Conservation (phyloP, 805 yeast genomes). For the Lipomyces starkeyi region DNA sequence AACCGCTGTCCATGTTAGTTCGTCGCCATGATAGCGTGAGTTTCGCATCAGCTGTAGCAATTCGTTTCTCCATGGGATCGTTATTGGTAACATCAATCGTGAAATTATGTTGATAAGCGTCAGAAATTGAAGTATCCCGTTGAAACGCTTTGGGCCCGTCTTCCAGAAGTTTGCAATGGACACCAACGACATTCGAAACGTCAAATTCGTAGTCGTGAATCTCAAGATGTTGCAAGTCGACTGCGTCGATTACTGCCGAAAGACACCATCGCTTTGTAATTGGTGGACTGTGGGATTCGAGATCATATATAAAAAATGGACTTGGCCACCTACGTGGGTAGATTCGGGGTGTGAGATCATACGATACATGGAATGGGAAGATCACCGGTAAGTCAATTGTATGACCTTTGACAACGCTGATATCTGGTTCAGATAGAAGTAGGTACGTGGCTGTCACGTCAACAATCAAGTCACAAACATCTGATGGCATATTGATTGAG, state of each 20-base stretch:
- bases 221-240: conserved; percentile 38
- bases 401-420: conserved; percentile 24
- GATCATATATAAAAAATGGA: conserved; percentile 44
- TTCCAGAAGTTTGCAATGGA: conserved; percentile 24
- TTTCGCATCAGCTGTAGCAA: conserved; percentile 40
- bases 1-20: conserved; percentile 2
- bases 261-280: conserved; percentile 48
- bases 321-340: conserved; percentile 48
- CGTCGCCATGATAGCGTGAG: conserved; percentile 46
- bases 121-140: conserved; percentile 21
- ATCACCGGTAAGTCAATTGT: conserved; percentile 42
- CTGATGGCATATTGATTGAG: conserved; percentile 22
- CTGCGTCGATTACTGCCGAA: conserved; percentile 42
- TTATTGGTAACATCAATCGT: conserved; percentile 35
- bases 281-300: conserved; percentile 41
- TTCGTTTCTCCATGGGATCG: conserved; percentile 33
- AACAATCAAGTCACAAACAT: conserved; percentile 27
- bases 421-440: conserved; percentile 33
- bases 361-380: conserved; percentile 48
- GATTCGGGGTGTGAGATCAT: conserved; percentile 46
- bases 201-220: conserved; percentile 39
- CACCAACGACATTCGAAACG: conserved; percentile 37
- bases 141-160: conserved; percentile 10
- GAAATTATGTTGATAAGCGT: conserved; percentile 37
- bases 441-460: conserved; percentile 29